Percentiles rank a stretch among this genome's conserved stretches.
Evolutionary conservation across 2,329 filamentous ascomycete genomes (phyloP).

Genomic region (Beauveria australis): DNA sequence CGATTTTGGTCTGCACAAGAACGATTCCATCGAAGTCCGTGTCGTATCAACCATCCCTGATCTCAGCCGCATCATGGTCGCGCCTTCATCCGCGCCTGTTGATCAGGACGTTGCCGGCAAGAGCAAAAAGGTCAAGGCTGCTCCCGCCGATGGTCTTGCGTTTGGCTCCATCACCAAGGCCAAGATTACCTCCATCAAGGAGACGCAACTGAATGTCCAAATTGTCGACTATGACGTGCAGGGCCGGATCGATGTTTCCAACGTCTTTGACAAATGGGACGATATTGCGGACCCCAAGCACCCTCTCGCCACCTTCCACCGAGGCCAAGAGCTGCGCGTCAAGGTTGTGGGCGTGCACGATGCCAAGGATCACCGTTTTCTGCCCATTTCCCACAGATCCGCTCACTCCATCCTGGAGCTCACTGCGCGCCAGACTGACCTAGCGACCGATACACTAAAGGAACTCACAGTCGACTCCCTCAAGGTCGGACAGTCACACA

Average conservation of each 20-base stretch:
- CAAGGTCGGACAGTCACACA: constrained; percentile 59
- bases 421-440: constrained; percentile 66
- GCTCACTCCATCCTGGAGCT: constrained; percentile 81
- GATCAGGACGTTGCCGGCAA: constrained; percentile 34
- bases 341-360: constrained; percentile 83
- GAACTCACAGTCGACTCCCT: constrained; percentile 66
- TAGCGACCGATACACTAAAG: constrained; percentile 35
- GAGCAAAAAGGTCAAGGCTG: constrained; percentile 24
- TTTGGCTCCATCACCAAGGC: constrained; percentile 69
- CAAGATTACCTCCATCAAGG: constrained; percentile 74
- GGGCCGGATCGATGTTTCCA: constrained; percentile 87
- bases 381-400: constrained; percentile 81
- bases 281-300: constrained; percentile 75
- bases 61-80: constrained; percentile 57
- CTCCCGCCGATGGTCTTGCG: constrained; percentile 59
- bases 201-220: constrained; percentile 86
- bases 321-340: constrained; percentile 63
- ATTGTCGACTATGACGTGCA: constrained; percentile 66
- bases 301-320: constrained; percentile 65
- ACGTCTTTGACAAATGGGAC: constrained; percentile 82
- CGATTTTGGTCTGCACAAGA: constrained; percentile 70
- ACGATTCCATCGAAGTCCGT: constrained; percentile 66
- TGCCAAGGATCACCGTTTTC: constrained; percentile 79
- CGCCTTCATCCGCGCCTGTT: constrained; percentile 39
- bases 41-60: constrained; percentile 65